These are phyloP conservation scores for Boletus pseudopeckii DNA, from an alignment of 768 basidiomycete species.

Conservation along the genomic window DNA sequence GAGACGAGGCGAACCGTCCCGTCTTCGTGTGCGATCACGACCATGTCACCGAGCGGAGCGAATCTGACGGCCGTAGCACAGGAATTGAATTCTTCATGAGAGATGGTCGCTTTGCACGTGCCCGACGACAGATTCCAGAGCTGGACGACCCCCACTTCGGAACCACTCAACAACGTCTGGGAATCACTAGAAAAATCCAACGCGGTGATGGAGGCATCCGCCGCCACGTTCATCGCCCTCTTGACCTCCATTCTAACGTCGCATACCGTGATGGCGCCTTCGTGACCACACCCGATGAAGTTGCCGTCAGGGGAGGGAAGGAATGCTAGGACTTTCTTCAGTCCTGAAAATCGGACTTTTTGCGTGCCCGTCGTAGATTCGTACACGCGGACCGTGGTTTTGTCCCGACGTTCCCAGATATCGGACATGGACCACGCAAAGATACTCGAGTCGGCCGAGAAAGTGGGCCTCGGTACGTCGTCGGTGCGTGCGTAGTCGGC, in stretches of 20 bases:
- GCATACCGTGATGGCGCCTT: constrained; percentile 4
- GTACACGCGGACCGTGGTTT: constrained; percentile 3
- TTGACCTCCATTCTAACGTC: neutral
- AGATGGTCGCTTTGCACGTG: neutral
- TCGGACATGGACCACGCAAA: constrained; percentile 7
- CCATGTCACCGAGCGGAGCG: constrained; percentile 4
- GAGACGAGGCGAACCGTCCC: constrained; percentile 6
- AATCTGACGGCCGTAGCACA: constrained; percentile 2
- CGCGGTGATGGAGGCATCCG: neutral
- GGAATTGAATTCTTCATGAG: neutral
- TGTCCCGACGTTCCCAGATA: neutral
- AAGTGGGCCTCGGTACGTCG: neutral
- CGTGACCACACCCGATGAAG: constrained; percentile 10
- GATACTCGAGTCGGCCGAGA: constrained; percentile 6
- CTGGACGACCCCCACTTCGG: constrained; percentile 3
- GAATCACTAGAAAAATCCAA: constrained; percentile 16
- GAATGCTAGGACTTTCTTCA: constrained; percentile 6
- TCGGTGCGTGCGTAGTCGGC: neutral
- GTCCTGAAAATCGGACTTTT: constrained; percentile 1
- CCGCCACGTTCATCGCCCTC: neutral
- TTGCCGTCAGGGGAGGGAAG: neutral
- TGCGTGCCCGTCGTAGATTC: constrained; percentile 2
- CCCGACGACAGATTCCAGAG: constrained; percentile 14
- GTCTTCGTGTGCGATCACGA: constrained; percentile 3
- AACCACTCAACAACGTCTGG: constrained; percentile 8